Evolutionary conservation across 202 grass and related monocot genomes (phyloP).

Genomic region (Schoenoplectus triqueter): DNA sequence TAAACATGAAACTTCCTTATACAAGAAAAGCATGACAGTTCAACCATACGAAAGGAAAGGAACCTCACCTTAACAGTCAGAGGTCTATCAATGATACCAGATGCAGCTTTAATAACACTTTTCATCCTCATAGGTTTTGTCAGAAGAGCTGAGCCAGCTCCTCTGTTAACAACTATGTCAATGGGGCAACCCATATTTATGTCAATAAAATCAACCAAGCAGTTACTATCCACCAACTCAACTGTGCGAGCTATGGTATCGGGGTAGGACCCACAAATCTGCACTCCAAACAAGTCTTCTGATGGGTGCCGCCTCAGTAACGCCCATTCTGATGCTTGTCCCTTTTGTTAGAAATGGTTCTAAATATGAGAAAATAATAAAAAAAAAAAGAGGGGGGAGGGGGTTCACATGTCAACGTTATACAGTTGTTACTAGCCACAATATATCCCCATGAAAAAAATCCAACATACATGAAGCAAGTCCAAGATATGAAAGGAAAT

Average conservation of each 20-base stretch:
- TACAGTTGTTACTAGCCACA: not conserved
- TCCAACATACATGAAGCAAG: not conserved
- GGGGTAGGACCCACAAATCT: conserved; percentile 91
- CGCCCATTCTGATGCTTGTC: conserved; percentile 97
- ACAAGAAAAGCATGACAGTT: not conserved
- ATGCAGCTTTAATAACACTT: conserved; percentile 77
- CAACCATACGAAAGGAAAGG: conserved; percentile 19
- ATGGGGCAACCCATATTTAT: conserved; percentile 99
- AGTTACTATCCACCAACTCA: conserved; percentile 85
- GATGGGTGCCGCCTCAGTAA: conserved; percentile 81
- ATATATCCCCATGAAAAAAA: not conserved
- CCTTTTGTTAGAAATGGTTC: conserved; percentile 48
- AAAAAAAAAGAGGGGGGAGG: not conserved
- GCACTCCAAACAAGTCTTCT: conserved; percentile 89
- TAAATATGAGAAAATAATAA: not conserved
- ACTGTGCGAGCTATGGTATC: conserved; percentile 74
- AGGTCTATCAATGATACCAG: conserved; percentile 55
- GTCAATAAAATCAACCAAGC: conserved; percentile 82
- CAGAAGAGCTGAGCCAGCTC: conserved; percentile 84
- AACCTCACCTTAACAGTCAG: conserved; percentile 82
- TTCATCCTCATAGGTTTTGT: conserved; percentile 85
- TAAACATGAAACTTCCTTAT: conserved; percentile 3
- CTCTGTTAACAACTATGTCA: conserved; percentile 82
- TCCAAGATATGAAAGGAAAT: not conserved
- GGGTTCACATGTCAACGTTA: not conserved